phyloP scores from a whole-genome alignment of 306 rosid species.

The Malus asiatica region DNA sequence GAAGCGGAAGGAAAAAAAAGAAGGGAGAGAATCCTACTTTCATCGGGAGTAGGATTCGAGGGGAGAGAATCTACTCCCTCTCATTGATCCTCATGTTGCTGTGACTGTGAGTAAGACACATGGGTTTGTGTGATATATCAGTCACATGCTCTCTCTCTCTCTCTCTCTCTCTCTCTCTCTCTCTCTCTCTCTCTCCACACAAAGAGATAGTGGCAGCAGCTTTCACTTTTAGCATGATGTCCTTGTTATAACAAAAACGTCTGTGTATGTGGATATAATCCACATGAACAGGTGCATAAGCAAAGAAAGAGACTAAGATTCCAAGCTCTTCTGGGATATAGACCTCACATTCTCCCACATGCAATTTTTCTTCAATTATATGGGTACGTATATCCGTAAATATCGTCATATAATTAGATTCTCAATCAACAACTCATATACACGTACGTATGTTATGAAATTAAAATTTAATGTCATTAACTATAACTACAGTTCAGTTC shows the following conservation, averaged over 20 bases:
- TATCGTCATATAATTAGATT: neutral
- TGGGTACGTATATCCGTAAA: neutral
- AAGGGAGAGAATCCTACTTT: too few species aligned
- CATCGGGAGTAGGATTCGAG: too few species aligned
- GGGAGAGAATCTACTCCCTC: too few species aligned
- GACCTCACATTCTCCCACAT: conserved; percentile 2
- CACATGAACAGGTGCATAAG: neutral
- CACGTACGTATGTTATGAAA: neutral
- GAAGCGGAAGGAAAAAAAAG: too few species aligned
- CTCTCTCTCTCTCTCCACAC: too few species aligned
- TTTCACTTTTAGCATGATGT: neutral
- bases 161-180: neutral
- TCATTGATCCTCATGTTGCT: neutral
- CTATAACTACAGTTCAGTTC: too few species aligned
- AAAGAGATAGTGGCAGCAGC: neutral
- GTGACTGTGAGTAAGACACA: neutral
- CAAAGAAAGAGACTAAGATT: neutral
- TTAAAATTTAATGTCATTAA: too few species aligned
- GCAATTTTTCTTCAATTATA: neutral
- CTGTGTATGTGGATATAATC: neutral
- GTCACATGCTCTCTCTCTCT: neutral
- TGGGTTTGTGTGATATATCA: conserved; percentile 1
- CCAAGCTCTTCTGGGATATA: neutral
- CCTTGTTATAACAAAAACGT: neutral
- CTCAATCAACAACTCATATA: neutral